phyloP scores from a whole-genome alignment of 345 rosid genomes.

The Eucalyptus shirleyi region DNA sequence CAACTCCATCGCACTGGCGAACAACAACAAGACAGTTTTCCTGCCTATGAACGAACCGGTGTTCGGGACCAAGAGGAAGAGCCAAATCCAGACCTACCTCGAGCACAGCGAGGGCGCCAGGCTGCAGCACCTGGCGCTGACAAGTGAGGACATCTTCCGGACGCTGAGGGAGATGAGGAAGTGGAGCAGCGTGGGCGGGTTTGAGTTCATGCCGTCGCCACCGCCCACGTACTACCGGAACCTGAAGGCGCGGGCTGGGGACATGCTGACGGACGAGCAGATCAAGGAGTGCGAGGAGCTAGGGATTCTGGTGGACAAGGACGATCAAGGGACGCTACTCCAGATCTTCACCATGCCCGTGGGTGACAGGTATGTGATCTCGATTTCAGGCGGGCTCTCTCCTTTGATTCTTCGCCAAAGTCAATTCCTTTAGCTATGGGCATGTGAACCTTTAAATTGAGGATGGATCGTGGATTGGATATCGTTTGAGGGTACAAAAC shows the following conservation, averaged over 20 bases:
- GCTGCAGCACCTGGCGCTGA: conserved; percentile 67
- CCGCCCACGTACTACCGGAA: conserved; percentile 76
- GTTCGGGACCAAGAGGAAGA: conserved; percentile 78
- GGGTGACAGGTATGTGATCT: conserved; percentile 56
- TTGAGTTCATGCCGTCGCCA: conserved; percentile 89
- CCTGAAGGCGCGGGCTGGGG: conserved; percentile 55
- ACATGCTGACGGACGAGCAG: conserved; percentile 64
- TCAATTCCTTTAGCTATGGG: background rate
- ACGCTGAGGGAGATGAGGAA: conserved; percentile 75
- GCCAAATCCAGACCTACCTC: conserved; percentile 83
- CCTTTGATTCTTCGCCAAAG: background rate
- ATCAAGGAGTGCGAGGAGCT: conserved; percentile 77
- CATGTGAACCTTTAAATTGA: background rate
- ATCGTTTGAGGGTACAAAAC: background rate
- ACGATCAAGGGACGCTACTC: conserved; percentile 89
- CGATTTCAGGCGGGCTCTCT: background rate
- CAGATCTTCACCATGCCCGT: conserved; percentile 87
- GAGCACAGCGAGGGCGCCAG: conserved; percentile 90
- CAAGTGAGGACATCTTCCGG: conserved; percentile 54
- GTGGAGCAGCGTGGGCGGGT: conserved; percentile 68
- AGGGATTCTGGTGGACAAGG: conserved; percentile 81
- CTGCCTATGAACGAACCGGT: conserved; percentile 88
- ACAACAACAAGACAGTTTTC: conserved; percentile 60
- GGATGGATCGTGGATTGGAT: background rate
- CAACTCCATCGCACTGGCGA: conserved; percentile 60